phyloP scores from a whole-genome alignment of 441 rosid genomes.

The Adansonia gregorii region DNA sequence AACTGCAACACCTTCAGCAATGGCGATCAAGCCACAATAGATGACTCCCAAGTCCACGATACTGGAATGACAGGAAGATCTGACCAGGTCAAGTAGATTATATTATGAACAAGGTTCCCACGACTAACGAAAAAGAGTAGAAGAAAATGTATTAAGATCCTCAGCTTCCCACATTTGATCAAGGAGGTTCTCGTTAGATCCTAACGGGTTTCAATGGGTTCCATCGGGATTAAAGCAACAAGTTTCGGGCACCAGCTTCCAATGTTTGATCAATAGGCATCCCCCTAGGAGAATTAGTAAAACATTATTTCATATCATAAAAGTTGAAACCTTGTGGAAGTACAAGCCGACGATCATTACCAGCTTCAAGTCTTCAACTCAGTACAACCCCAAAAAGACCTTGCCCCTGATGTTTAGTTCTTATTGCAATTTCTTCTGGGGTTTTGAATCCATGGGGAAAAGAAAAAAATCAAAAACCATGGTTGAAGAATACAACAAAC shows the following conservation, averaged over 20 bases:
- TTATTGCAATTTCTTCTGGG: constrained; percentile 39
- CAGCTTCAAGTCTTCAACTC: not conserved
- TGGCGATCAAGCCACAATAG: too few species aligned
- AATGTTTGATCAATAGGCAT: not conserved
- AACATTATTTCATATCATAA: not conserved
- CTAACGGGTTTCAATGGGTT: not conserved
- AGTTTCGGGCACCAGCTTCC: not conserved
- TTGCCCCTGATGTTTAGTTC: not conserved
- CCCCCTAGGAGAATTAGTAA: not conserved
- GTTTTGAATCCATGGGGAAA: constrained; percentile 98
- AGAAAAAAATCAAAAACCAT: too few species aligned
- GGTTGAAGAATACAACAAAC: constrained; percentile 61
- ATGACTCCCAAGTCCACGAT: too few species aligned
- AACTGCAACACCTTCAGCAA: too few species aligned
- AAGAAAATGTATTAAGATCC: not conserved
- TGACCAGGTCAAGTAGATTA: not conserved
- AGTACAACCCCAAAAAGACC: not conserved
- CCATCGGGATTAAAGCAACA: not conserved
- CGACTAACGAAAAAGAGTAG: too few species aligned
- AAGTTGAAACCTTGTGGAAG: not conserved
- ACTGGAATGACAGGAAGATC: not conserved
- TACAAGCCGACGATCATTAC: not conserved
- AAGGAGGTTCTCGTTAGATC: not conserved
- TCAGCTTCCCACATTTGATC: not conserved
- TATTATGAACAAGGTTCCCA: not conserved